Conservation (phyloP, 768 basidiomycete genomes). For the Calocera cornea region DNA sequence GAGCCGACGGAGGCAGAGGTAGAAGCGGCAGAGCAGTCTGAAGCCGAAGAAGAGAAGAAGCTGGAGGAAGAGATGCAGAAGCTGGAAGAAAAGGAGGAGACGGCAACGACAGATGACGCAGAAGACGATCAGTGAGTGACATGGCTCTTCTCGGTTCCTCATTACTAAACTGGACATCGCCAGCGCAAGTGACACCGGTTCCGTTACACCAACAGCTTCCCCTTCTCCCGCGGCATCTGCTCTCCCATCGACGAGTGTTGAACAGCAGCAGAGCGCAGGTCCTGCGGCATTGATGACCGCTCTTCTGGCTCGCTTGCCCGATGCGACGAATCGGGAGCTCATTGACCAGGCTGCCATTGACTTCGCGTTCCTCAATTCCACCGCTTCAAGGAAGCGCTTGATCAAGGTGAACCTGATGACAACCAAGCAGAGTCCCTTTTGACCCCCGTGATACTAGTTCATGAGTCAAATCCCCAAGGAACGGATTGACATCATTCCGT, state of each 20-base stretch:
- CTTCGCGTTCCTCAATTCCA: conserved; percentile 92
- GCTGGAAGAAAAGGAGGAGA: conserved; percentile 7
- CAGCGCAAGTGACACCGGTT: neutral
- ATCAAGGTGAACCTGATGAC: conserved; percentile 50
- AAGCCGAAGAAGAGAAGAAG: conserved; percentile 18
- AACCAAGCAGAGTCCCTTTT: neutral
- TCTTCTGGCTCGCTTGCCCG: conserved; percentile 77
- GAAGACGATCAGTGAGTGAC: conserved; percentile 27
- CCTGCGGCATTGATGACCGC: conserved; percentile 88
- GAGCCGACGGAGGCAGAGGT: conserved; percentile 15
- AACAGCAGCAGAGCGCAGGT: conserved; percentile 60
- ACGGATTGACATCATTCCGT: conserved; percentile 78
- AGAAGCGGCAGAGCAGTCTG: conserved; percentile 15
- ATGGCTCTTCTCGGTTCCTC: neutral
- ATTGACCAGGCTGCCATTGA: conserved; percentile 93
- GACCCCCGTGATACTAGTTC: conserved; percentile 35
- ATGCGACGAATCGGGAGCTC: conserved; percentile 77
- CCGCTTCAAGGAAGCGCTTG: conserved; percentile 84
- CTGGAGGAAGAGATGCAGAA: conserved; percentile 17
- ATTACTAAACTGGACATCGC: neutral
- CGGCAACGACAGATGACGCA: neutral
- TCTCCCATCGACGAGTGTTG: conserved; percentile 13
- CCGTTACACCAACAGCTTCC: conserved; percentile 27
- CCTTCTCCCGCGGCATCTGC: conserved; percentile 37
- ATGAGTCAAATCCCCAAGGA: conserved; percentile 74